Evolutionary conservation across 495 filamentous ascomycete genomes (phyloP).

Genomic region (Monascus purpureus): DNA sequence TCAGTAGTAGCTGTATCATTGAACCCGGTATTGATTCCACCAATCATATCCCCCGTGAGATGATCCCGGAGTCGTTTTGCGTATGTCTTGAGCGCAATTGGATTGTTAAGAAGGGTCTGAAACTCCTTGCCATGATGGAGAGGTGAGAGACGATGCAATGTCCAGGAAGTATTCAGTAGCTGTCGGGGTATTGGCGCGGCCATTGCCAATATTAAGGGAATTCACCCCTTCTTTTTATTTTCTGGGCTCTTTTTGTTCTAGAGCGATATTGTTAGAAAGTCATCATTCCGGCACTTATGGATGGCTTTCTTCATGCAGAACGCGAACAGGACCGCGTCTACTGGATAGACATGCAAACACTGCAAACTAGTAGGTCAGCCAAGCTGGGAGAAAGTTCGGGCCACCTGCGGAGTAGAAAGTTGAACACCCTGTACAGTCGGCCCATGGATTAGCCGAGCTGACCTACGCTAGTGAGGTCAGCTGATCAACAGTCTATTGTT

Average conservation of each 20-base stretch:
- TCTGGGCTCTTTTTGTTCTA: too few species aligned
- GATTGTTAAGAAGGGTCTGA: slow-evolving; percentile 21
- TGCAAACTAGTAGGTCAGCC: not conserved
- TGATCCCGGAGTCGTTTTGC: slow-evolving; percentile 37
- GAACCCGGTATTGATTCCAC: slow-evolving; percentile 24
- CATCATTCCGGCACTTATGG: too few species aligned
- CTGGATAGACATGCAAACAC: not conserved
- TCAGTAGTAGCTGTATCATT: slow-evolving; percentile 10
- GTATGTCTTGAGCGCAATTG: slow-evolving; percentile 28
- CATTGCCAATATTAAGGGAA: too few species aligned
- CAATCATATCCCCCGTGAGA: slow-evolving; percentile 35
- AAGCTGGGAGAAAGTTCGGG: not conserved
- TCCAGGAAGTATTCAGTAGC: slow-evolving; percentile 42
- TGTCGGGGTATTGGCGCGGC: slow-evolving; percentile 12
- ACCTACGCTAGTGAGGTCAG: too few species aligned
- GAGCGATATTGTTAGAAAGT: too few species aligned
- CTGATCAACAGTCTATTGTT: too few species aligned
- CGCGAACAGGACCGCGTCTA: not conserved
- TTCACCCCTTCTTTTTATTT: too few species aligned
- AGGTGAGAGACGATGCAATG: slow-evolving; percentile 40
- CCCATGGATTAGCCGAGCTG: too few species aligned
- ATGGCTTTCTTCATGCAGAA: too few species aligned
- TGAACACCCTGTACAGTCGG: too few species aligned
- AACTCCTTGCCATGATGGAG: slow-evolving; percentile 33
- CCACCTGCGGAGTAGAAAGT: too few species aligned